Conservation (phyloP, 192 early-diverging fungal genomes). For the Chytriomyces sp. region DNA sequence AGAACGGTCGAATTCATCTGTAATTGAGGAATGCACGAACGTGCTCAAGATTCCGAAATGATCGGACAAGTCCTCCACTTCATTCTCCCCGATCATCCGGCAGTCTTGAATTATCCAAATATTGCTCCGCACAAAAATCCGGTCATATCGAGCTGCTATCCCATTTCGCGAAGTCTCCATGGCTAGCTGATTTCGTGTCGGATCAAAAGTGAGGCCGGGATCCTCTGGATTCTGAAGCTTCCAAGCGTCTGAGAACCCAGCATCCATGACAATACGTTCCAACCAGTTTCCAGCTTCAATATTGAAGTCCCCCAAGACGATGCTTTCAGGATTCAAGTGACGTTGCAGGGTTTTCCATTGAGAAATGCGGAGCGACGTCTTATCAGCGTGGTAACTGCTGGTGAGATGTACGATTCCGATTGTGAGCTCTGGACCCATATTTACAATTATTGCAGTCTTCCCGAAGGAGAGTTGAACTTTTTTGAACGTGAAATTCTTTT, state of each 20-base stretch:
- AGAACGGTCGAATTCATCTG: neutral
- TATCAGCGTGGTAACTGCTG: neutral
- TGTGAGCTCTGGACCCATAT: neutral
- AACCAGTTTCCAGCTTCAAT: neutral
- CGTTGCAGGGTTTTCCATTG: neutral
- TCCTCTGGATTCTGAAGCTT: neutral
- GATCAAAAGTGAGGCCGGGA: neutral
- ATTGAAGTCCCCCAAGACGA: neutral
- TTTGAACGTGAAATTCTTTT: neutral
- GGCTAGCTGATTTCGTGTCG: neutral
- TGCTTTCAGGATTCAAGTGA: neutral
- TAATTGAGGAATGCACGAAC: neutral
- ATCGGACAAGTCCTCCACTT: slow-evolving; percentile 10
- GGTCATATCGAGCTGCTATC: neutral
- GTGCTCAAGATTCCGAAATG: slow-evolving; percentile 13
- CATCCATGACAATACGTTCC: neutral
- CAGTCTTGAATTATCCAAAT: neutral
- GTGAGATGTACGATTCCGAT: neutral
- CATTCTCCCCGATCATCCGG: neutral
- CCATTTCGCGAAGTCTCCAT: neutral
- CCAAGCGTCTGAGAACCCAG: neutral
- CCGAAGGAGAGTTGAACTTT: neutral
- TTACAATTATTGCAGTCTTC: neutral
- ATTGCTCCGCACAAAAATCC: neutral
- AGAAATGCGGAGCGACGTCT: neutral